Evolutionary conservation across 148 eudicot genomes (phyloP).

Genomic region (Euryodendron excelsum): DNA sequence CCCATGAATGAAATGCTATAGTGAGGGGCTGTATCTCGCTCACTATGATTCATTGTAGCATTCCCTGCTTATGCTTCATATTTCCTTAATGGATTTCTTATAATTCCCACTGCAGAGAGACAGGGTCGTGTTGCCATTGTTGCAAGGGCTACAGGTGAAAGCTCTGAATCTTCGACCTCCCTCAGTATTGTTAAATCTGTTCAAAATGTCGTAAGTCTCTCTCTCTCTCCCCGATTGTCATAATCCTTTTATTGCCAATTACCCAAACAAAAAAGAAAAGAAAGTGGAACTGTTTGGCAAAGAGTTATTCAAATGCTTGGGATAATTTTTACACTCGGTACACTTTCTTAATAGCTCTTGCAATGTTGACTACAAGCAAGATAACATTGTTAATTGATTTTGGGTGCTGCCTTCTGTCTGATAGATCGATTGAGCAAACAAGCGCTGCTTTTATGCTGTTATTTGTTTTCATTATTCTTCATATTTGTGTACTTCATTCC

Average conservation of each 20-base stretch:
- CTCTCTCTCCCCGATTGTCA: neutral
- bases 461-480: neutral
- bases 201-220: constrained; percentile 68
- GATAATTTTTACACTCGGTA: neutral
- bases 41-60: neutral
- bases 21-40: neutral
- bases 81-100: constrained; percentile 5
- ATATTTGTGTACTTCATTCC: neutral
- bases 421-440: neutral
- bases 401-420: neutral
- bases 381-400: neutral
- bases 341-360: neutral
- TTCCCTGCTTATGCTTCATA: neutral
- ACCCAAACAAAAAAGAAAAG: neutral
- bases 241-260: neutral
- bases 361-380: neutral
- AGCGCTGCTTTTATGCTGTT: neutral
- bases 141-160: constrained; percentile 66
- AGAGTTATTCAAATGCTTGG: neutral
- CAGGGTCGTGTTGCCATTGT: constrained; percentile 33
- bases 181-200: constrained; percentile 59
- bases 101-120: constrained; percentile 43
- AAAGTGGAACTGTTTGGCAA: neutral
- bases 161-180: constrained; percentile 75
- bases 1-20: neutral